These are phyloP conservation scores for Stenogyne calaminthoides DNA, from an alignment of 305 asterid genomes.

Conservation along the genomic window DNA sequence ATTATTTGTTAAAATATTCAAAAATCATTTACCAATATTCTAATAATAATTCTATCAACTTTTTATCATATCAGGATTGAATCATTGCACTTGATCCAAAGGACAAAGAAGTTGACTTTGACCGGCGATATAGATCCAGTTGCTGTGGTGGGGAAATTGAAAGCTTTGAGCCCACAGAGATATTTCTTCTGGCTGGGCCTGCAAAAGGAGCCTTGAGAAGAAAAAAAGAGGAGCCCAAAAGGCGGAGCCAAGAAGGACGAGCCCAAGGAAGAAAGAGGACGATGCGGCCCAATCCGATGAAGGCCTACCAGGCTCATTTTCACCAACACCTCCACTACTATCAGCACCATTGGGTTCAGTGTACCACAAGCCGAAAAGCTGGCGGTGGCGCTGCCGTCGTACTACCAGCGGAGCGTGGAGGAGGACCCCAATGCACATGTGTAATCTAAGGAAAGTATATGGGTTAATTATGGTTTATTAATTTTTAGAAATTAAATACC, in stretches of 20 bases:
- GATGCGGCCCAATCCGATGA: conserved; percentile 23
- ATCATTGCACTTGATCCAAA: conserved; percentile 63
- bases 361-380: too few species aligned
- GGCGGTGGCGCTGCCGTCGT: conserved; percentile 42
- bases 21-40: background rate
- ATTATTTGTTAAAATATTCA: background rate
- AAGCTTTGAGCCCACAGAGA: conserved; percentile 76
- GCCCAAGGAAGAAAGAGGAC: conserved; percentile 39
- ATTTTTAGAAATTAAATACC: too few species aligned
- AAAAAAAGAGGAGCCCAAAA: conserved; percentile 57
- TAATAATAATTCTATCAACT: background rate
- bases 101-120: conserved; percentile 67
- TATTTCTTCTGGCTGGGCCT: conserved; percentile 70
- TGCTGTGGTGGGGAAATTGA: conserved; percentile 54
- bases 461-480: too few species aligned
- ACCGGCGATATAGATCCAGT: conserved; percentile 76
- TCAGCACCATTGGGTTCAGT: too few species aligned
- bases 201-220: conserved; percentile 80
- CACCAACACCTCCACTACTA: conserved; percentile 40
- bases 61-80: conserved; percentile 61
- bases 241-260: conserved; percentile 32
- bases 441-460: conserved; percentile 45
- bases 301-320: conserved; percentile 37
- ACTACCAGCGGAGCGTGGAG: conserved; percentile 45
- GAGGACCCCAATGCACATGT: conserved; percentile 85